Evolutionary conservation across 176 grass and related monocot species (phyloP), one percentile per base, ranked within the genome.

Genomic region (Ensete ventricosum): DNA sequence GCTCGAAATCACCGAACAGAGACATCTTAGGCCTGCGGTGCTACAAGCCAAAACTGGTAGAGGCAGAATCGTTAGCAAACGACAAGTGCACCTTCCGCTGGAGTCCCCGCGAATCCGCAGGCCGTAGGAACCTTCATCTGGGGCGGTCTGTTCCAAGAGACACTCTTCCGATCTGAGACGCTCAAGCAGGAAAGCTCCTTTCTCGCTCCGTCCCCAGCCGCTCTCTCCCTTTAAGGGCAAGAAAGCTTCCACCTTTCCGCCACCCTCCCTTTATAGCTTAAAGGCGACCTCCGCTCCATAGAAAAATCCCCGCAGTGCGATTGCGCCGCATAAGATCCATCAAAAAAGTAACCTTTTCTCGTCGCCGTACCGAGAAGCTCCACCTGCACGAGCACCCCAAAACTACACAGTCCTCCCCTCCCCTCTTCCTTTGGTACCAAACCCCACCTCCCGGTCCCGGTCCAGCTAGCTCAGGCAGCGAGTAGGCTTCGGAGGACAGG

Each of bases 231-330:
- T 70, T 70, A 70, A 52, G 67, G 67, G 67, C 67, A 21, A 70
- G 67, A 70, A 70, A 70, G 67, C 34, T 70, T 70, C 43, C 67
- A 70, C 43, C 67, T 70, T 70, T 70, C 67, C 67, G 16, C 17
- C 29, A 16, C 65, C 27, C 27, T 13, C 65, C 12, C 65, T 67
- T 67, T 67, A 67, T 67, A 67, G 24, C 16, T 34, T 67, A 34
- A 43, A 67, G 25, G 25, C 65, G 16, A 16, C 43, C 67, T 11
- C 67, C 43, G 14, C 43, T 21, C 7, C 27, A 51, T 51, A 70
- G 11, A 43, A 70, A 70, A 70, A 11, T 70, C 34, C 51, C 48
- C 67, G 8, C 67, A 20, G 29, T 70, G 34, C 27, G 67, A 16
- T 50, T 70, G 43, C 67, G 17, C 43, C 67, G 67, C 67, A 48